Evolutionary conservation across 1,139 yeast genomes (phyloP).

Genomic region (Nakaseomyces sp.): DNA sequence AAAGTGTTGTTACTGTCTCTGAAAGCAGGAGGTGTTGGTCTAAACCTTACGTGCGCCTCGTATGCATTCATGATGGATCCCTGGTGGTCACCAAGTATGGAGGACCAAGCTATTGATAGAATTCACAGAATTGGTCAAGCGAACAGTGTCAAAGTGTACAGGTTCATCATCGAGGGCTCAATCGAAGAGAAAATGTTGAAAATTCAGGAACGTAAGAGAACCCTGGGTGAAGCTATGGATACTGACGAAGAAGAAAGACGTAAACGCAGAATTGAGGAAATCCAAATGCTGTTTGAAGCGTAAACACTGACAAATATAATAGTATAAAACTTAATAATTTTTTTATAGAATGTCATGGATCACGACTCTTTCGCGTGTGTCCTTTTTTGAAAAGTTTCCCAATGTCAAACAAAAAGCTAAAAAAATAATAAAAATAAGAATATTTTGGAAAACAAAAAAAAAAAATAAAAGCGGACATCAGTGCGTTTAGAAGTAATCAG

Average conservation of each 20-base stretch:
- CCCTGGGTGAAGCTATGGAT: constrained; percentile 77
- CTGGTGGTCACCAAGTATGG: constrained; percentile 96
- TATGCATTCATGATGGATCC: constrained; percentile 93
- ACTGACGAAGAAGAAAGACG: constrained; percentile 70
- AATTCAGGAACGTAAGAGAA: constrained; percentile 80
- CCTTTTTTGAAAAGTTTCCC: no score
- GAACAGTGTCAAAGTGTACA: constrained; percentile 58
- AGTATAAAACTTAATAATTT: background rate
- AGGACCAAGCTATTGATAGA: constrained; percentile 91
- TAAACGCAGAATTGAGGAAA: constrained; percentile 70
- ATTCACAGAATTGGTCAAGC: constrained; percentile 87
- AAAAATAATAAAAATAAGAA: no score
- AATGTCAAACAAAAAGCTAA: no score
- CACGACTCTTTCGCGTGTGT: no score
- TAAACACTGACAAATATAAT: background rate
- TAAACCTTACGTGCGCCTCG: constrained; percentile 79
- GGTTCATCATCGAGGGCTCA: constrained; percentile 75
- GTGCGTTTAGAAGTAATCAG: no score
- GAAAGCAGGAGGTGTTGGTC: constrained; percentile 94
- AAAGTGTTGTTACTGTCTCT: constrained; percentile 63
- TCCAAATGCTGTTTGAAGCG: constrained; percentile 59
- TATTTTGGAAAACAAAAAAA: no score
- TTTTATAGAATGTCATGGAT: no score
- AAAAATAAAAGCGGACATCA: no score
- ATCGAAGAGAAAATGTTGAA: constrained; percentile 87